Percentiles rank a stretch among this genome's conserved stretches.
Conservation (phyloP, 164 flowering plant species). For the Aristolochia fimbriata region DNA sequence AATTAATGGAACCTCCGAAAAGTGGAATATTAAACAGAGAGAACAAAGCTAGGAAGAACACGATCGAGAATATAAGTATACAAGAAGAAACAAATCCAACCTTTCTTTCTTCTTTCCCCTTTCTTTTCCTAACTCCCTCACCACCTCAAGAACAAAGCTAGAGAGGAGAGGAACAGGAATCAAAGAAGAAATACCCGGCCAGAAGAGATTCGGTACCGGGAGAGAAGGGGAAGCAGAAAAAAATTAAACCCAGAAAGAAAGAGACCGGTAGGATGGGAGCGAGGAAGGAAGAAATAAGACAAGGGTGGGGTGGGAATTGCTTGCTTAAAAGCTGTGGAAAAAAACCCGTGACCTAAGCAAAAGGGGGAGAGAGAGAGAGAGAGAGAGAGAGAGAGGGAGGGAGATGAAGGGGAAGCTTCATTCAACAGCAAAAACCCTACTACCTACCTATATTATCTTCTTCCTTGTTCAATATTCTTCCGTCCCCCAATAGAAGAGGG, state of each 20-base stretch:
- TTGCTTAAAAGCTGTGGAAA: slow-evolving; percentile 8
- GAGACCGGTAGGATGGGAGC: not conserved
- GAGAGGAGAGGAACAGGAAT: not conserved
- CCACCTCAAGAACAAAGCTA: too few relatives aligned
- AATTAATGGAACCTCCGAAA: not conserved
- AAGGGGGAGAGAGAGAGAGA: not conserved
- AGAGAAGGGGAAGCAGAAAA: too few relatives aligned
- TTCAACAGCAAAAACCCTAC: too few relatives aligned
- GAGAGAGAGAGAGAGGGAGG: not conserved
- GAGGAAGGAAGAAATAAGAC: not conserved
- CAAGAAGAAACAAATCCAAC: not conserved
- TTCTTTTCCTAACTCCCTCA: too few relatives aligned
- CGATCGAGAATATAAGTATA: not conserved
- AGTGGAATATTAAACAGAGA: too few relatives aligned
- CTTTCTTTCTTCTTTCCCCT: too few relatives aligned
- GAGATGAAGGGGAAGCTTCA: too few relatives aligned
- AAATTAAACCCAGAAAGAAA: too few relatives aligned
- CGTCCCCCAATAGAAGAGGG: not conserved
- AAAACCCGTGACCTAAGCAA: slow-evolving; percentile 18
- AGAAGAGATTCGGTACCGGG: too few relatives aligned
- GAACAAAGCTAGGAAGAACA: too few relatives aligned
- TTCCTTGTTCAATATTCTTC: too few relatives aligned
- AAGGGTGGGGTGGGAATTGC: slow-evolving; percentile 6
- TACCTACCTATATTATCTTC: too few relatives aligned
- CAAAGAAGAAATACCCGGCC: slow-evolving; percentile 7